These are phyloP conservation scores for Lecanicillium sp. DNA, from an alignment of 2,329 filamentous ascomycete genomes.

Conservation along the genomic window DNA sequence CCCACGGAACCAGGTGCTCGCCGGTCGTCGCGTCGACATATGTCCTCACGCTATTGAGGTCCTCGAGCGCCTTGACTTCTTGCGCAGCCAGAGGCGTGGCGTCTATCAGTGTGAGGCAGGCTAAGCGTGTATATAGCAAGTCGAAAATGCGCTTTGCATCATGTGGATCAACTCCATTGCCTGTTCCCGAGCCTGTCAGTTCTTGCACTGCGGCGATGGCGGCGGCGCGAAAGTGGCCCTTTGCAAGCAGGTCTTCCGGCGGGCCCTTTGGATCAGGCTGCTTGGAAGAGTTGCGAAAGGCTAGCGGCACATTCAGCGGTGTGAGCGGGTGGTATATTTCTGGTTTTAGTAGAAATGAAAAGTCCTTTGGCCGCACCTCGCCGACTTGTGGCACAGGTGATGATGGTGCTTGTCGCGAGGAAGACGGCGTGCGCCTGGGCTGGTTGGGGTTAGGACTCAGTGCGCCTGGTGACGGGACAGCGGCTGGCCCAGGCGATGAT, in stretches of 20 bases:
- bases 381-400: constrained; percentile 22
- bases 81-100: constrained; percentile 61
- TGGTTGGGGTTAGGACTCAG: constrained; percentile 9
- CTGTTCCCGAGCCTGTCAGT: constrained; percentile 42
- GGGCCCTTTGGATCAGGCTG: constrained; percentile 57
- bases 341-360: constrained; percentile 71
- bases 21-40: constrained; percentile 49
- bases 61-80: constrained; percentile 56
- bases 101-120: constrained; percentile 73
- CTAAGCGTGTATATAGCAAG: constrained; percentile 72
- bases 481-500: constrained; percentile 18
- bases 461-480: constrained; percentile 10
- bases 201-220: constrained; percentile 60
- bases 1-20: constrained; percentile 74
- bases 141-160: constrained; percentile 64
- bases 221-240: constrained; percentile 73
- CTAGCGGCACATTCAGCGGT: constrained; percentile 47
- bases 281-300: constrained; percentile 63
- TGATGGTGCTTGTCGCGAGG: constrained; percentile 14
- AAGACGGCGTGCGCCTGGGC: constrained; percentile 6
- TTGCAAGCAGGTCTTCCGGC: constrained; percentile 58
- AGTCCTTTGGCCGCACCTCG: constrained; percentile 49
- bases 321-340: constrained; percentile 79
- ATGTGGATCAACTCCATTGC: constrained; percentile 37
- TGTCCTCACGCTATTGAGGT: constrained; percentile 46